Conservation (phyloP, 2,329 filamentous ascomycete genomes). For the Cladosporium colombiae region DNA sequence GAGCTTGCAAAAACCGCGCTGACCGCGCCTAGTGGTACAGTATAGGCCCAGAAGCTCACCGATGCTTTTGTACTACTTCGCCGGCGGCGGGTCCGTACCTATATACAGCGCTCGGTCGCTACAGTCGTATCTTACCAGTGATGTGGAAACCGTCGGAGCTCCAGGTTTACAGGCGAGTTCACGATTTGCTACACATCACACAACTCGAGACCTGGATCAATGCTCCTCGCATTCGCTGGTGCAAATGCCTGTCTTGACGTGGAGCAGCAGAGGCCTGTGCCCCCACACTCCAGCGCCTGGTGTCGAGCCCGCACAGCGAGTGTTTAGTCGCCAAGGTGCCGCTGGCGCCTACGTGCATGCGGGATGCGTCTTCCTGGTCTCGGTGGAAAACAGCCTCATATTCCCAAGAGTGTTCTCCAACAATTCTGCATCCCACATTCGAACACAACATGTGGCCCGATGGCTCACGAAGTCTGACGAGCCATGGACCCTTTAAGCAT, state of each 20-base stretch:
- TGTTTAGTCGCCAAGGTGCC: background rate
- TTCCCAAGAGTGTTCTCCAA: background rate
- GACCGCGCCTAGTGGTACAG: background rate
- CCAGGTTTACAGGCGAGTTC: background rate
- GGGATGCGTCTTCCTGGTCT: background rate
- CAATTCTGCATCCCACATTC: background rate
- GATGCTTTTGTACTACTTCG: background rate
- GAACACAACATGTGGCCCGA: background rate
- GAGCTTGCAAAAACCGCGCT: background rate
- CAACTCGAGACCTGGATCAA: too few species aligned
- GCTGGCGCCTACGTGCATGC: background rate
- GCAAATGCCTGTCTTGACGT: too few species aligned
- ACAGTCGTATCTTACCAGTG: background rate
- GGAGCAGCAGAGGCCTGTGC: too few species aligned
- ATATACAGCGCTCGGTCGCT: background rate
- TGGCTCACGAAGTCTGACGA: background rate
- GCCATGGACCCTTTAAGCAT: conserved; percentile 4
- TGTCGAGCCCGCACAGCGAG: too few species aligned
- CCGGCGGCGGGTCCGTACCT: background rate
- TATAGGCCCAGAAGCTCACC: background rate
- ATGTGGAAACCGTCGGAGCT: background rate
- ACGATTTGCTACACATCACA: too few species aligned
- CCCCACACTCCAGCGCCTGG: too few species aligned
- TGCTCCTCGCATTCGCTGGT: too few species aligned
- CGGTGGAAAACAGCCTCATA: too few species aligned